These are phyloP conservation scores for Citrus mangshanensis DNA, from an alignment of 345 rosid species.

Conservation along the genomic window DNA sequence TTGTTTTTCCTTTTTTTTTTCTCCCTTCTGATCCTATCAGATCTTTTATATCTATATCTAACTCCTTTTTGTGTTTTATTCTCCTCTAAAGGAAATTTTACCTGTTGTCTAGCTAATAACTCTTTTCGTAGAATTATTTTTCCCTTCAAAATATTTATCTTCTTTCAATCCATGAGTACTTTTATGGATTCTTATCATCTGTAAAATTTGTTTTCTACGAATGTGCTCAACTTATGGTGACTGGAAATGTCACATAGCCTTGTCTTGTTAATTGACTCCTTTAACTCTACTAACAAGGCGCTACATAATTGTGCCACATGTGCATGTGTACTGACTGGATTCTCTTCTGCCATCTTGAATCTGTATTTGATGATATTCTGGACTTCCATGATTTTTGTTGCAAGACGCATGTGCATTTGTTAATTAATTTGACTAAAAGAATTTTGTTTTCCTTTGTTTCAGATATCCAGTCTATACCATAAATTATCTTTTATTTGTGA, in stretches of 20 bases:
- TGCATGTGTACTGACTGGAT: neutral
- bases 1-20: neutral
- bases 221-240: neutral
- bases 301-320: neutral
- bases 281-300: neutral
- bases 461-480: neutral
- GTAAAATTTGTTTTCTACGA: neutral
- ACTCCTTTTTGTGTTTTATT: neutral
- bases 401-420: neutral
- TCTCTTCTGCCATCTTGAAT: neutral
- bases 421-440: neutral
- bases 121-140: neutral
- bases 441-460: constrained; percentile 1
- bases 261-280: neutral
- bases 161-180: neutral
- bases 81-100: neutral
- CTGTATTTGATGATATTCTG: neutral
- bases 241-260: neutral
- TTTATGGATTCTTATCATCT: neutral
- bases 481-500: neutral
- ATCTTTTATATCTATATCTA: neutral
- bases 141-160: neutral
- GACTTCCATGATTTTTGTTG: neutral
- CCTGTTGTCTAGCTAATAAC: neutral
- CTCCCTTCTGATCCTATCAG: neutral